Base-by-base conservation (phyloP, 805 yeast species). In the Citeromyces matritensis region DNA sequence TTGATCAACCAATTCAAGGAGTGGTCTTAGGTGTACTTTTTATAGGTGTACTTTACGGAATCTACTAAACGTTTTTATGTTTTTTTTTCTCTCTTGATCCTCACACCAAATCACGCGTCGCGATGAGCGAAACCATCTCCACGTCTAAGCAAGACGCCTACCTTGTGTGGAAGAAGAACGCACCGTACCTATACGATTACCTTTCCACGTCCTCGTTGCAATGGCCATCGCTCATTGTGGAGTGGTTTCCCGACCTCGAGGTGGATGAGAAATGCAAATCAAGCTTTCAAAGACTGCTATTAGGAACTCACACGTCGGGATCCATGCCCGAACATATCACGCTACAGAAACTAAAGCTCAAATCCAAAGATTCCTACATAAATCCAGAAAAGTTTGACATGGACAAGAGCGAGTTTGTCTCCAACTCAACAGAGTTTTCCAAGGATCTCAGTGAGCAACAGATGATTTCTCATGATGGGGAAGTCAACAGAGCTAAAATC, bases 1-100 rank as follows among this genome's bases (percentile, higher is more conserved):
- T 72, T 91, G 63, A 85, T 91, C 63, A 88, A 91, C 78, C 80
- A 79, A 63, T 91, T 84, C 78, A 88, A 88, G 68, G 54, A 68
- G 48, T 88, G 97, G 96, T 56, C 53, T 37, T 51, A 32, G n/a
- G 25, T 11, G 12, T 27, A 13, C 21, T 12, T 14, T n/a, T 11
- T 27, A 29, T 15, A n/a, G 13, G 15, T 13, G 6, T 28, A 24
- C 24, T 15, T 11, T 15, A 14, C 17, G 29, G 15, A 26, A 14
- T 14, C 10, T 26, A 19, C 21, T 26, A 26, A 11, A 24, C 27
- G 12, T 24, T 13, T 11, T 11, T 11, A 5, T 24, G 14, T 5
- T 24, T 24, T 24, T 11, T 13, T 8, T 5, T 24, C 14, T 13
- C 6, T 11, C 8, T 24, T 5, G 8, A 11, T 6, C 12, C 8